Base-by-base conservation (phyloP, 352 stramenopile genomes). In the Globisporangium okanoganense region DNA sequence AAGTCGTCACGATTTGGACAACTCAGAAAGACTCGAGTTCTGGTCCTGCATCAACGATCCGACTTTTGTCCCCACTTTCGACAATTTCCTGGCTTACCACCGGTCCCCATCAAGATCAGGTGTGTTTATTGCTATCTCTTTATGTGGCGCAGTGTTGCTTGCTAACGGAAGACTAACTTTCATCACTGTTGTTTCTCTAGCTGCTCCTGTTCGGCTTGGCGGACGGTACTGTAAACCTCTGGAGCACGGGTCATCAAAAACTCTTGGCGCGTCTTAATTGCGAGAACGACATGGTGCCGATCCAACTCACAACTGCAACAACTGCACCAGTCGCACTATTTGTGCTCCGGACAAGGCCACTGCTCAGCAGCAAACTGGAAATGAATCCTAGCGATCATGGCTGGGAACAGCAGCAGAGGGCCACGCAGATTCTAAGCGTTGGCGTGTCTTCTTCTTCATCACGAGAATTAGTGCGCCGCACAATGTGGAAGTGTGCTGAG, bases 211-310 rank as follows among this genome's bases (percentile, higher is more conserved):
- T 44, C 44, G 61, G 27, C 9, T 38, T 67, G 9, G 61, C 38
- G 1, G 61, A 67, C 29, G 55, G 55, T 18, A 62, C 61, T 0
- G 24, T 67, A 13, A 66, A 58, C n/a, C 18, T 61, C 12, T 62
- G 61, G 61, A 56, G 54, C 18, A 62, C 57, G 47, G 5, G 5
- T 13, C 29, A 61, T 14, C 40, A 54, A 31, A 35, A 22, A 16
- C 22, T 60, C 6, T 14, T 66, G 3, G 47, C 51, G 14, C 29
- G 41, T 24, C 38, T 59, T 16, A n/a, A 45, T 27, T 40, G 29
- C 18, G 40, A 59, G 16, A 53, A 31, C 10, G 43, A 33, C 16
- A 35, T 49, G 25, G 20, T 22, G 6, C 18, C 29, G 60, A 31
- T 38, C 3, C 51, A 43, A 18, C 59, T 65, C 7, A 14, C 38